These are phyloP conservation scores for Dactylella cylindrospora DNA, from an alignment of 2,329 filamentous ascomycete genomes.

Conservation along the genomic window DNA sequence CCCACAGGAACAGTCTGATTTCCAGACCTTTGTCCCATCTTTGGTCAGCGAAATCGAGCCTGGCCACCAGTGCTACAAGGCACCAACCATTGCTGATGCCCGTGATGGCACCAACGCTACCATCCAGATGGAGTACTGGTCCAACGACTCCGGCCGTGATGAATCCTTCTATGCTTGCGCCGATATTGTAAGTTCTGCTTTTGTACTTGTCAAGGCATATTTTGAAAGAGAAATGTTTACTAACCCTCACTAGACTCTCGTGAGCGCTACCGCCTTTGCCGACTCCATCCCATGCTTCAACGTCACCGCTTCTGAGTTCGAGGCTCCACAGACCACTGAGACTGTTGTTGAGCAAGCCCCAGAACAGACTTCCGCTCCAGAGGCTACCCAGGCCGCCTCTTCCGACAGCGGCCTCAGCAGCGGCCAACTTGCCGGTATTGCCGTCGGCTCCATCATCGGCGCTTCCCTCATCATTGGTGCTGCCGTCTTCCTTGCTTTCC, in stretches of 20 bases:
- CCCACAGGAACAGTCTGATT: conserved; percentile 53
- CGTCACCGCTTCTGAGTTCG: conserved; percentile 52
- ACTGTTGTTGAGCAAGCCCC: conserved; percentile 23
- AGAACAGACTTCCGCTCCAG: conserved; percentile 16
- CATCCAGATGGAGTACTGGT: conserved; percentile 57
- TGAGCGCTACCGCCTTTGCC: conserved; percentile 52
- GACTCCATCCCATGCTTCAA: conserved; percentile 55
- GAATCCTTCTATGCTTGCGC: conserved; percentile 58
- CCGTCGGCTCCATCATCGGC: conserved; percentile 48
- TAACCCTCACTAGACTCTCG: conserved; percentile 51
- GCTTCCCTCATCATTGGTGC: conserved; percentile 41
- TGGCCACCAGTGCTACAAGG: conserved; percentile 56
- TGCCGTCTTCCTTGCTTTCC: conserved; percentile 44
- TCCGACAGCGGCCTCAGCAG: conserved; percentile 29
- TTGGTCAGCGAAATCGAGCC: conserved; percentile 53
- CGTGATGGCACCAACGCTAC: conserved; percentile 56
- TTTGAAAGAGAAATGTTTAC: neutral
- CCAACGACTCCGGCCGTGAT: conserved; percentile 54
- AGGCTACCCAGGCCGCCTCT: no score
- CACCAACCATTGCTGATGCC: conserved; percentile 50
- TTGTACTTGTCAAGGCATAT: neutral
- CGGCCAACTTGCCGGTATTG: conserved; percentile 48
- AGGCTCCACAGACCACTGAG: conserved; percentile 47
- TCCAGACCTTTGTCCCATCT: conserved; percentile 51
- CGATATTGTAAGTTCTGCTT: conserved; percentile 54